Base-by-base conservation (phyloP, 306 rosid genomes). In the Trifolium repens region DNA sequence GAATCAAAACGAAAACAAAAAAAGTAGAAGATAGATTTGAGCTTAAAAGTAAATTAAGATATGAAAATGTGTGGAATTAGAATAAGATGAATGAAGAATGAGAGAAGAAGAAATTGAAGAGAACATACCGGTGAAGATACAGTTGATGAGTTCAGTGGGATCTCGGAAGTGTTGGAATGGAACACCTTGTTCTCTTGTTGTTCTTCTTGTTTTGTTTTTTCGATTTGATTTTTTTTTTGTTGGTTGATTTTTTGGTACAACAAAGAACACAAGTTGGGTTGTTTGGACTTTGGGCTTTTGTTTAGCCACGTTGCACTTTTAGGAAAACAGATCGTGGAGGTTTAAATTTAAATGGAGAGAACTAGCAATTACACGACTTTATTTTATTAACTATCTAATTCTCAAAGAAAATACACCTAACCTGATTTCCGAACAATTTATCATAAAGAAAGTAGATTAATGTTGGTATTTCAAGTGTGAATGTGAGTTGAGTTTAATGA, bases 301-400 rank as follows among this genome's bases (percentile, higher is more conserved):
- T 49, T 70, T 61, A 24, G 76, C 81, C 81, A 78, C 77, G 81
- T 78, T 61, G 66, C 65, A 10, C 2, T 14, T 54, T n/a, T n/a
- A 9, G 42, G 7, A 77, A 32, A 58, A 77, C 17, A 50, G 63
- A 32, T 27, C 5, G 62, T 6, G 14, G 24, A 24, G 42, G 42
- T 39, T 39, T 39, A 39, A 39, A 39, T 39, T 4, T 5, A 1
- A 2, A 24, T 1, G 2, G 2, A 2, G 30, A 27, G 6, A 32
- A 32, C 34, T 4, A 30, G 34, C 34, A 30, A 30, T 3, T 30
- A 30, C 5, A 30, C 34, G 2, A 30, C 34, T 30, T 3, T 30
- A 30, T 30, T 30, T 30, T 30, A 3, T 30, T 30, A 30, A 30
- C 34, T 4, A 0, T 30, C 34, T 30, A 30, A 4, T 30, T 30